Base-by-base conservation (phyloP, 2,329 filamentous ascomycete species). In the Grosmannia clavigera region DNA sequence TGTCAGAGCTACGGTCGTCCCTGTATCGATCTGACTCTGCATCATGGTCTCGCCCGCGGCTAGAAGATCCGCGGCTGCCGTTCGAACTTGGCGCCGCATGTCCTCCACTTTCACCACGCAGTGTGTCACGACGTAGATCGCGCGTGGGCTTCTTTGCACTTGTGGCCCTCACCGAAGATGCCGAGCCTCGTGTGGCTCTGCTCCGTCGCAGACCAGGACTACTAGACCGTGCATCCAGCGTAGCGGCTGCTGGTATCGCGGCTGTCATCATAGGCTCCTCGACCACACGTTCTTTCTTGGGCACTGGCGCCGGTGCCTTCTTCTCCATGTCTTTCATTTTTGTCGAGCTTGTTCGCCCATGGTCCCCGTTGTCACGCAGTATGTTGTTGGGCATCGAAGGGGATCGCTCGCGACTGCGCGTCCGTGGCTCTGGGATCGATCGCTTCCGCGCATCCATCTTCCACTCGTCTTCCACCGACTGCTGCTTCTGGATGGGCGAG, bases 111-210 rank as follows among this genome's bases (percentile, higher is more conserved):
- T 86, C 82, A 35, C 83, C 83, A 48, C 78, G 78, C 66, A 86
- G 86, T 3, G 82, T 83, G 62, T 83, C 82, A 59, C 80, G 81
- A 10, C 86, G 70, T 54, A 78, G 77, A 50, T 84, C 83, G 27
- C 83, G 76, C 59, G 86, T 75, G 0, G 78, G 79, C 43, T 75
- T 75, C 66, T 79, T 83, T 14, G 29, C 40, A 9, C 63, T 61
- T 5, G 67, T 70, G 0, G 74, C 63, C 66, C 80, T 84, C 7
- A 75, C 58, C 0, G 81, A 77, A 6, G 80, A 77, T 1, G 79
- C 72, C 2, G 73, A 67, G 61, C 68, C 75, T 64, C 81, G 77
- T 35, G 78, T 83, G 27, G 83, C 82, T 52, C 76, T 75, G 55
- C 78, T 82, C 65, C 83, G 76, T 69, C 76, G 82, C 31, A 86